Base-by-base conservation (phyloP, 495 filamentous ascomycete genomes). In the Hypoxylon intermedium region DNA sequence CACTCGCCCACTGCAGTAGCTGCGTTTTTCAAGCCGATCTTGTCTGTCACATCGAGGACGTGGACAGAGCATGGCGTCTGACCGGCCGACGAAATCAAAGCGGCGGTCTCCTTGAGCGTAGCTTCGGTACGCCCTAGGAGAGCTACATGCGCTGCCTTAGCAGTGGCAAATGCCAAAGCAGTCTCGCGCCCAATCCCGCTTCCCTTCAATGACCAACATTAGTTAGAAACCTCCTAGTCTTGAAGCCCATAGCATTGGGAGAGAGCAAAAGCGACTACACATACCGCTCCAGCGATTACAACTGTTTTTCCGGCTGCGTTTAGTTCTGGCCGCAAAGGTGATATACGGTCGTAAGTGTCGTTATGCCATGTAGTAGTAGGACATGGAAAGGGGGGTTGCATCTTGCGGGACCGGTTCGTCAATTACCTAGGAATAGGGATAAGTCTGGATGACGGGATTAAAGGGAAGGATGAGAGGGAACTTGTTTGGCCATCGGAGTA, bases 281-380 rank as follows among this genome's bases (percentile, higher is more conserved):
- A 67, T 9, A 70, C 72, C 15, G 50, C 80, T n/a, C 82, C 82
- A 5, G 79, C 78, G 15, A 84, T 70, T 41, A 82, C 60, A 9
- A 83, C 68, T n/a, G 52, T 72, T 53, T 79, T 81, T 7, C 74
- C 74, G 2, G 57, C 53, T n/a, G 69, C 59, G 21, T 67, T 73
- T n/a, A 82, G 65, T 50, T 79, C 72, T 0, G 75, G 68, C 0
- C 70, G 67, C 2, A 65, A 34, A 1, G 78, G 77, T 9, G 65
- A 69, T 50, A 84, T 80, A 34, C 70, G 63, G 7, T 73, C 41
- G 58, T 84, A 84, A 7, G 75, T 42, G 2, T 69, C 56, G 19
- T 63, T 70, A 60, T 79, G 81, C 52, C 61, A 65, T 9, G 41
- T 62, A 12, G 45, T 18, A 28, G 65, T 68, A 18, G 51, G 51